phyloP scores from a whole-genome alignment of 345 rosid species.

The Bruguiera parviflora region DNA sequence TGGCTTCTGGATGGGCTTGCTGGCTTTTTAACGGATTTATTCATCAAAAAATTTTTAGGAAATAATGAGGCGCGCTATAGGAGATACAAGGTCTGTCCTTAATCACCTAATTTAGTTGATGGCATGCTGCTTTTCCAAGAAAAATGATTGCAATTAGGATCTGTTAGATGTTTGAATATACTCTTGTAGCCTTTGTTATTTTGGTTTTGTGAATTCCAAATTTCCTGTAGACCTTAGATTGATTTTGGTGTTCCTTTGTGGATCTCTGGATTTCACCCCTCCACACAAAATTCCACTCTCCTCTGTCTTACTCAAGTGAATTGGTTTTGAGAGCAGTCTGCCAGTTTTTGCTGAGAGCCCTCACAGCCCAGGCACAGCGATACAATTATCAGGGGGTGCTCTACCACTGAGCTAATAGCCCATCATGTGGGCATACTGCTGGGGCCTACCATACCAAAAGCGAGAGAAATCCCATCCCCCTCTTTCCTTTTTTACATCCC shows the following conservation, averaged over 20 bases:
- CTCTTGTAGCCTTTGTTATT: background rate
- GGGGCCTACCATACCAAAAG: too few species aligned
- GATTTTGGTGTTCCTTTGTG: background rate
- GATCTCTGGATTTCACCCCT: background rate
- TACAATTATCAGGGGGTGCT: too few species aligned
- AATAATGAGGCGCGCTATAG: slow-evolving; percentile 92
- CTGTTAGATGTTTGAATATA: background rate
- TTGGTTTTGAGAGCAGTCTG: slow-evolving; percentile 17
- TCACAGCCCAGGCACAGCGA: background rate
- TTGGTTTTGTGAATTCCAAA: background rate
- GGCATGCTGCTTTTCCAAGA: background rate
- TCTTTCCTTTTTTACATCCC: too few species aligned
- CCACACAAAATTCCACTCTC: slow-evolving; percentile 11
- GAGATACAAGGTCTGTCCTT: slow-evolving; percentile 73
- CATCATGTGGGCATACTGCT: too few species aligned
- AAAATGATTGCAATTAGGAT: background rate
- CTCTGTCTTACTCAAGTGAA: slow-evolving; percentile 14
- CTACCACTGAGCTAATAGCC: too few species aligned
- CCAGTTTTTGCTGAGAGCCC: slow-evolving; percentile 9
- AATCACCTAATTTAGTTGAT: background rate
- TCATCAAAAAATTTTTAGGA: slow-evolving; percentile 86
- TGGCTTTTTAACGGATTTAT: slow-evolving; percentile 85
- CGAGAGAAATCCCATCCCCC: too few species aligned
- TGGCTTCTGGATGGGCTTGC: slow-evolving; percentile 99
- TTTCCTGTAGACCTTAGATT: background rate